A percentile compares a stretch with the other conserved stretches of the same genome.
Evolutionary conservation across 2,329 filamentous ascomycete species (phyloP).

Genomic region (Alternaria consortialis): DNA sequence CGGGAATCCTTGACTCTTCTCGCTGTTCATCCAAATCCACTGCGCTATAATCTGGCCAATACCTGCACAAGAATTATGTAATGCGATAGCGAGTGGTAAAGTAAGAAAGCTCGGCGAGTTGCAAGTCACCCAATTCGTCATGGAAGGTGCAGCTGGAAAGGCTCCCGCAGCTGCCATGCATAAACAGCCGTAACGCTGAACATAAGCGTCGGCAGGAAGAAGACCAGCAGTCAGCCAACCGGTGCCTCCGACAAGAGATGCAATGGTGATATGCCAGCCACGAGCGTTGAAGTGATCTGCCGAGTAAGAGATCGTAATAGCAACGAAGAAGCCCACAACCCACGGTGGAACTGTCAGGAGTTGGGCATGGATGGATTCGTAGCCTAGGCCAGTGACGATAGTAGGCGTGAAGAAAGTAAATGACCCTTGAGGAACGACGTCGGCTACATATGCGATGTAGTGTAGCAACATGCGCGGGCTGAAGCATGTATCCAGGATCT

Average conservation of each 20-base stretch:
- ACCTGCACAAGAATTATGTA: conserved; percentile 8
- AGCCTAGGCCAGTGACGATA: conserved; percentile 67
- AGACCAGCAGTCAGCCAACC: conserved; percentile 11
- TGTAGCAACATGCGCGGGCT: conserved; percentile 6
- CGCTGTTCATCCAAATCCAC: conserved; percentile 7
- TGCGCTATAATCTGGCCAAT: conserved; percentile 7
- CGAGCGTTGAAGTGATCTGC: conserved; percentile 27
- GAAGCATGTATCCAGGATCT: conserved; percentile 2
- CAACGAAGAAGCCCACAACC: conserved; percentile 55
- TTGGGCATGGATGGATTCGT: conserved; percentile 65
- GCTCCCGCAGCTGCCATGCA: conserved; percentile 11
- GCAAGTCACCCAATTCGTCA: conserved; percentile 10
- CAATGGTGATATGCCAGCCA: conserved; percentile 10
- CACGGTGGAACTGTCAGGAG: conserved; percentile 71
- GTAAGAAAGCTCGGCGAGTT: conserved; percentile 13
- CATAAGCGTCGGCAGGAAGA: conserved; percentile 7
- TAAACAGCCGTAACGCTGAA: conserved; percentile 8
- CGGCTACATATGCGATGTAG: conserved; percentile 7
- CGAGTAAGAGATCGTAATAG: conserved; percentile 36
- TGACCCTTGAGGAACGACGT: conserved; percentile 9
- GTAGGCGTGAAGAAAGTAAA: conserved; percentile 70
- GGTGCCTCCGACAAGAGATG: not conserved
- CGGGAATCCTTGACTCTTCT: not conserved
- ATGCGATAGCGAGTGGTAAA: conserved; percentile 4
- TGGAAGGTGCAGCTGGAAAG: conserved; percentile 11